These are phyloP conservation scores for Penicillium sp. DNA, from an alignment of 2,329 filamentous ascomycete species.

Conservation along the genomic window DNA sequence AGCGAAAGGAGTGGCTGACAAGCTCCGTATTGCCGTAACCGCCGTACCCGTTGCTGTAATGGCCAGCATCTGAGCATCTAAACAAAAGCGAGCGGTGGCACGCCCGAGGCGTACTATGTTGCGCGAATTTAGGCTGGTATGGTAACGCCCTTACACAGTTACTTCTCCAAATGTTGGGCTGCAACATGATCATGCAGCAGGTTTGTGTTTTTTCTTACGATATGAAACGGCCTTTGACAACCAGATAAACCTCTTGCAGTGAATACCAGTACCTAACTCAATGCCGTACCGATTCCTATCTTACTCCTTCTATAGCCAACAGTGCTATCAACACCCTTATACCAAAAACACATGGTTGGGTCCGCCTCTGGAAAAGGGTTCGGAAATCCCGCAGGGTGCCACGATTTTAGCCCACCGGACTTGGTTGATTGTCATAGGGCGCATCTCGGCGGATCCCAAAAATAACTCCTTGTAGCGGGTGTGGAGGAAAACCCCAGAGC, in stretches of 20 bases:
- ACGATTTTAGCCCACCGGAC: neutral
- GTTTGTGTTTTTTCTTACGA: neutral
- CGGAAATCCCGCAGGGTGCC: constrained; percentile 6
- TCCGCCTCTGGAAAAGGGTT: constrained; percentile 1
- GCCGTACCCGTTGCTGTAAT: neutral
- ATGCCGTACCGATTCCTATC: too few species aligned
- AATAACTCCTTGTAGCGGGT: constrained; percentile 4
- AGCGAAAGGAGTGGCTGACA: constrained; percentile 28
- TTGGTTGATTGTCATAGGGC: constrained; percentile 6
- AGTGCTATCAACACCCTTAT: neutral
- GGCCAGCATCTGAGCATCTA: neutral
- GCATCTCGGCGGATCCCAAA: constrained; percentile 5
- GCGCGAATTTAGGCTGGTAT: constrained; percentile 13
- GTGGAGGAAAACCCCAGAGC: constrained; percentile 4
- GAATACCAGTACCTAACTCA: too few species aligned
- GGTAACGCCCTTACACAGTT: constrained; percentile 7
- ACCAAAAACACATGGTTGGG: neutral
- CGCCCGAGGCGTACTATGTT: constrained; percentile 8
- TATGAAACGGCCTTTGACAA: neutral
- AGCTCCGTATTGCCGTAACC: neutral
- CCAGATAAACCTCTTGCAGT: neutral
- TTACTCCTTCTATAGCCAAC: neutral
- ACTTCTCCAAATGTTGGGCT: constrained; percentile 11
- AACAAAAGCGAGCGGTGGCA: neutral
- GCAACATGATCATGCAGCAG: neutral